Evolutionary conservation across 2,329 filamentous ascomycete species (phyloP), one percentile per base, ranked within the genome.

Genomic region (Colletotrichum sp.): DNA sequence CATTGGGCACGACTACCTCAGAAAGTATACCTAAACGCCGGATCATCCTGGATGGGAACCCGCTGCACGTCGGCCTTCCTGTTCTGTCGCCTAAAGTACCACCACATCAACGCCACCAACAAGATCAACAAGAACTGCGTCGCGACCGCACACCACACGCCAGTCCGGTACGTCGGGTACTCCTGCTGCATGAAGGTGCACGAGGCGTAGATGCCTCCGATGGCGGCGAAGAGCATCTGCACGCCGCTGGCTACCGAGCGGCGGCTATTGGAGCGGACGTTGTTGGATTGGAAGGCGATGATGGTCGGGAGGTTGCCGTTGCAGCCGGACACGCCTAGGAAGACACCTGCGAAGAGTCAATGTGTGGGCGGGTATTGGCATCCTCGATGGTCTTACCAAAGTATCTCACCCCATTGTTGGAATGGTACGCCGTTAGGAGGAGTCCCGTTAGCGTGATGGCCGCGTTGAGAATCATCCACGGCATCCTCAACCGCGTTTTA

Each of bases 181-280:
- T 82, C 81, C 67, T 80, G 79, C 74, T 83, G 81, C 79, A 80
- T 82, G 67, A 83, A 83, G 1, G 81, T 82, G 16, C 79, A 81
- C 28, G 78, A 80, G 10, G 80, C 81, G 72, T 81, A 83, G 12
- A 83, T 82, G 9, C 81, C 81, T 0, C 83, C 83, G 32, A 82
- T 78, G 1, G 81, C 80, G 1, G 82, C 82, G 72, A 83, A 82
- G 1, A 82, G 66, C 64, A 83, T 80, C 68, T 84, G 81, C 10
- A 82, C 78, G 6, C 80, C 82, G 32, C 79, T 82, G 9, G 79
- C 81, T 6, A 84, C 80, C 44, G 77, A 78, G n/a, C 81, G 75
- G 8, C 76, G 75, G 9, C 80, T 80, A 62, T 84, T 78, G 16
- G 80, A 79, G 2, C 82, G 80, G 6, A 85, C 79, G 65, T 85